Conservation (phyloP, 2,329 filamentous ascomycete species). For the Stemphylium lycopersici region DNA sequence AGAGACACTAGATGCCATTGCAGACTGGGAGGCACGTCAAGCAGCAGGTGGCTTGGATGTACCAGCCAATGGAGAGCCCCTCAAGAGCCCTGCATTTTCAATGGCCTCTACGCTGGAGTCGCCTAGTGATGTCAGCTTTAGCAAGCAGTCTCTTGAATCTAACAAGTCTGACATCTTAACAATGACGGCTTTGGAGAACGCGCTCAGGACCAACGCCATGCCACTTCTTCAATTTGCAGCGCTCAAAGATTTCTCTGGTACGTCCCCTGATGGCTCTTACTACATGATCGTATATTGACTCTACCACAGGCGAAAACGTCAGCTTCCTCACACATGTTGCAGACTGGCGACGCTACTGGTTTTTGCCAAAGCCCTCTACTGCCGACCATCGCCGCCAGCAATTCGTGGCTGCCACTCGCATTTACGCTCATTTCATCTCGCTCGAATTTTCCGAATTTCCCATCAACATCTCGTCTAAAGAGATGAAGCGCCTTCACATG, state of each 20-base stretch:
- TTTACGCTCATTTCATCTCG: conserved; percentile 45
- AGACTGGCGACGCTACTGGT: conserved; percentile 44
- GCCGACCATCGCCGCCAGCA: conserved; percentile 34
- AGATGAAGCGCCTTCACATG: conserved; percentile 35
- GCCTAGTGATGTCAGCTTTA: conserved; percentile 11
- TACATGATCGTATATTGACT: not conserved
- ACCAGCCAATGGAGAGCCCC: conserved; percentile 6
- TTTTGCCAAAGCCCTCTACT: conserved; percentile 24
- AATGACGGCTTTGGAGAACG: conserved; percentile 43
- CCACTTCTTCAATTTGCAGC: conserved; percentile 43
- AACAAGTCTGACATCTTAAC: conserved; percentile 41
- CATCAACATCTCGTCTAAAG: conserved; percentile 42
- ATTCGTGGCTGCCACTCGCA: conserved; percentile 38
- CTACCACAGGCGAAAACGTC: conserved; percentile 39
- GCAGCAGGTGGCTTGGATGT: conserved; percentile 12
- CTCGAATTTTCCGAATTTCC: conserved; percentile 44
- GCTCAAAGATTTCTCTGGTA: conserved; percentile 38
- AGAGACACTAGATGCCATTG: conserved; percentile 44
- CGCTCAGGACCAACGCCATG: conserved; percentile 37
- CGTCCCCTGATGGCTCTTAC: not conserved
- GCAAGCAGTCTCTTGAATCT: conserved; percentile 33
- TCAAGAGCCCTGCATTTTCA: conserved; percentile 23
- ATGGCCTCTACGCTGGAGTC: conserved; percentile 28
- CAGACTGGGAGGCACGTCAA: conserved; percentile 42
- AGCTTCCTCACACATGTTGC: conserved; percentile 43